Evolutionary conservation across 192 early-diverging fungal species (phyloP), one percentile per base, ranked within the genome.

Genomic region (Podila clonocystis): DNA sequence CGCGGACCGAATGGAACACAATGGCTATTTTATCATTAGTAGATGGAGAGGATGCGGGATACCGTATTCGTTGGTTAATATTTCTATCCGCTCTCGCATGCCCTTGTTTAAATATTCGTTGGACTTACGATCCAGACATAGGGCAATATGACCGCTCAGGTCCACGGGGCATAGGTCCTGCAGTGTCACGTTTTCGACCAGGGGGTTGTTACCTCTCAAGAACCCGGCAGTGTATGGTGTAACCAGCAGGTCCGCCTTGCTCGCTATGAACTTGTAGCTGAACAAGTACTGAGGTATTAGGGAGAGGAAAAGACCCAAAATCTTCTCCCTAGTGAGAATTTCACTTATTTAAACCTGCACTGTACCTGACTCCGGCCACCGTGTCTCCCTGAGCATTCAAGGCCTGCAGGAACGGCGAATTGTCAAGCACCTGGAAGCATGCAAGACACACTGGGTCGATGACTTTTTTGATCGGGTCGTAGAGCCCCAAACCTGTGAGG

Each of bases 371-470:
- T 7, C 50, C 70, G 12, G 76, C 65, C 24, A 67, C 63, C 13
- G 70, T 71, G 59, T 79, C 70, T 15, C 70, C 70, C 0, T 36
- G 34, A 45, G 41, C 79, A 55, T 82, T 74, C n/a, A 82, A 55
- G 15, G 63, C 34, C 19, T 28, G 30, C 19, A 82, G 50, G 58
- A 82, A 82, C 0, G 22, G 17, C 0, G 72, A 74, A 3, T 33
- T 33, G 24, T 61, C 50, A 17, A 82, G 65, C 65, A 79, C 67
- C 55, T 79, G 59, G 61, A 79, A 73, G 67, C 77, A 80, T 2
- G 77, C 69, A 4, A 45, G 15, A 29, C 77, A 80, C 19, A 68
- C 55, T n/a, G 77, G 70, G 15, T 80, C 70, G n/a, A 80, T 59
- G 55, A 80, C 20, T 26, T 69, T 33, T 33, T 71, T 65, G 59